A percentile compares a stretch with the other conserved stretches of the same genome.
These are phyloP conservation scores for Fusarium euwallaceae DNA, from an alignment of 2,329 filamentous ascomycete genomes.

Conservation along the genomic window DNA sequence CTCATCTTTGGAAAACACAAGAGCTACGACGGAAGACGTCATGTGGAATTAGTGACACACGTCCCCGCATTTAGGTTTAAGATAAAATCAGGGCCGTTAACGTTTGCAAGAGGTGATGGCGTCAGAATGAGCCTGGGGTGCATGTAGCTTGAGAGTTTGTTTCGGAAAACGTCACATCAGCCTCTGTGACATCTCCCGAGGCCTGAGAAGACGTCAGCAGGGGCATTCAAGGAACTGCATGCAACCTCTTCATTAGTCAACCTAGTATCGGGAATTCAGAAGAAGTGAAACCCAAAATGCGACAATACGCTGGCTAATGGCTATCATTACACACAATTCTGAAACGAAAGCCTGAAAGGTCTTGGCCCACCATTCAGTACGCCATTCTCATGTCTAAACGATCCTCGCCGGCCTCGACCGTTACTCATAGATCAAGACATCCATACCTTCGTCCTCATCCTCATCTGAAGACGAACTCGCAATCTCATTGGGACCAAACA, in stretches of 20 bases:
- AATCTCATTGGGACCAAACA: constrained; percentile 30
- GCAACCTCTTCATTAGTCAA: not conserved
- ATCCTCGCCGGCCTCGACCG: too few species aligned
- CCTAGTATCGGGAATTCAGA: not conserved
- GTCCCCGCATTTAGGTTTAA: not conserved
- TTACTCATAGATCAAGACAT: too few species aligned
- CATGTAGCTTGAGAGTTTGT: not conserved
- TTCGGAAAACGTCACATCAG: not conserved
- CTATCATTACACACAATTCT: not conserved
- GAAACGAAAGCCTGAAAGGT: not conserved
- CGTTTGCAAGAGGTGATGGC: not conserved
- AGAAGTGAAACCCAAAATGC: not conserved
- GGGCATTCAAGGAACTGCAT: not conserved
- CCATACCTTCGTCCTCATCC: not conserved
- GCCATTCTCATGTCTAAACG: not conserved
- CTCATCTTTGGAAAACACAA: not conserved
- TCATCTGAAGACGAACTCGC: not conserved
- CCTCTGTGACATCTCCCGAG: not conserved
- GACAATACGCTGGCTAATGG: not conserved
- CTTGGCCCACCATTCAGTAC: not conserved
- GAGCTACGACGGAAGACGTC: not conserved
- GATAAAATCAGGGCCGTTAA: not conserved
- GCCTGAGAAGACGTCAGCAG: not conserved
- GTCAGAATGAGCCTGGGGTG: not conserved
- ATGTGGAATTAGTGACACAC: not conserved